A percentile compares a stretch with the other conserved stretches of the same genome.
Conservation (phyloP, 345 rosid species). For the Cardamine resedifolia region DNA sequence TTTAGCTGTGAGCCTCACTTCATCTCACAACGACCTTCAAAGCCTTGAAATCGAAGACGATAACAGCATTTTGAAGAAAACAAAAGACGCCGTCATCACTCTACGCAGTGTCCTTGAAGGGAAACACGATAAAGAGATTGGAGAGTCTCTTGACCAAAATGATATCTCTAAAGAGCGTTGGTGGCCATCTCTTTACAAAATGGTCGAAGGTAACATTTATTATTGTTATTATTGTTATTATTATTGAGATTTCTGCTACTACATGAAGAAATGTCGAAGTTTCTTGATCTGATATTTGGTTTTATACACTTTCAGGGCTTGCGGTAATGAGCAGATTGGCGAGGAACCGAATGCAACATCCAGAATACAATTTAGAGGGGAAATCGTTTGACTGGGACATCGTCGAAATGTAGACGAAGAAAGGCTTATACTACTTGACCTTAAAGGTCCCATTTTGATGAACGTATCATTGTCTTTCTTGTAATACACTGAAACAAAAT, state of each 20-base stretch:
- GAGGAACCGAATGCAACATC: slow-evolving; percentile 46
- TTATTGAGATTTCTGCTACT: not conserved
- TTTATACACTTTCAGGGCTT: slow-evolving; percentile 52
- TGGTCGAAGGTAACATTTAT: slow-evolving; percentile 90
- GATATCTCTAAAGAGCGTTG: slow-evolving; percentile 69
- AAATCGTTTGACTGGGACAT: slow-evolving; percentile 60
- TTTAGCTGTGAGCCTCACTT: slow-evolving; percentile 66
- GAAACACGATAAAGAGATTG: slow-evolving; percentile 67
- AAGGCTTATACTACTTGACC: not conserved
- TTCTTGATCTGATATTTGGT: slow-evolving; percentile 4
- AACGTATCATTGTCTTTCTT: slow-evolving; percentile 6
- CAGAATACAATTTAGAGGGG: slow-evolving; percentile 44
- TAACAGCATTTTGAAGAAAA: slow-evolving; percentile 59
- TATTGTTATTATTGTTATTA: too few relatives aligned
- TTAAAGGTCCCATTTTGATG: slow-evolving; percentile 4
- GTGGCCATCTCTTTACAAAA: slow-evolving; percentile 87
- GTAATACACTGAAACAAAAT: slow-evolving; percentile 20
- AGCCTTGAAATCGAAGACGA: slow-evolving; percentile 53
- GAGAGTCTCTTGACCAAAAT: slow-evolving; percentile 46
- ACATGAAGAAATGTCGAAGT: not conserved
- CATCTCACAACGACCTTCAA: slow-evolving; percentile 69
- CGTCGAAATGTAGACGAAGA: slow-evolving; percentile 40
- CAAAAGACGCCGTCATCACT: slow-evolving; percentile 73
- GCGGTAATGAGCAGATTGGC: slow-evolving; percentile 73
- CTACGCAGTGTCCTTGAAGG: slow-evolving; percentile 79